phyloP scores from a whole-genome alignment of 2,329 filamentous ascomycete genomes.

The Scolecobasidium constrictum region DNA sequence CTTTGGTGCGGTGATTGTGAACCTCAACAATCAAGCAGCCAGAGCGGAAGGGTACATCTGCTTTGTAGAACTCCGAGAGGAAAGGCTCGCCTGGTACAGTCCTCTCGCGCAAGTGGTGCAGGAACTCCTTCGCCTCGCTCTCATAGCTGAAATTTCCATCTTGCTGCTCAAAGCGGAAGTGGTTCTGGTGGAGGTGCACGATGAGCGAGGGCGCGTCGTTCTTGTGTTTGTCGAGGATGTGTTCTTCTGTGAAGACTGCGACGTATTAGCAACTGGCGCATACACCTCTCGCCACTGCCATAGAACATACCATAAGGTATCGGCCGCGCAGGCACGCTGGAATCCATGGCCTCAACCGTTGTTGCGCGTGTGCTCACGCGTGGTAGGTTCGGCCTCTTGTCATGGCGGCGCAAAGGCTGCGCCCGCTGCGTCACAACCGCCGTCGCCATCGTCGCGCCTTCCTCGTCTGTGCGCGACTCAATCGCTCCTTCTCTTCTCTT shows the following conservation, averaged over 20 bases:
- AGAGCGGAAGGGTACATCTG: constrained; percentile 77
- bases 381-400: constrained; percentile 25
- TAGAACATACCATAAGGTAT: background rate
- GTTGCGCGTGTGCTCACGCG: constrained; percentile 17
- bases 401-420: constrained; percentile 31
- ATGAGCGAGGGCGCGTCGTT: constrained; percentile 69
- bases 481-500: too few species aligned
- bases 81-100: constrained; percentile 82
- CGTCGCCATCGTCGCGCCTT: constrained; percentile 16
- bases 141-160: constrained; percentile 87
- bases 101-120: constrained; percentile 65
- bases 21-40: constrained; percentile 88
- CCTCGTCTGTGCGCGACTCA: background rate
- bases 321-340: constrained; percentile 7
- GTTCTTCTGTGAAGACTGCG: constrained; percentile 57
- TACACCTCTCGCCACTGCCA: constrained; percentile 27
- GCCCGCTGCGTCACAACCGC: constrained; percentile 25
- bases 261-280: background rate
- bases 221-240: constrained; percentile 74
- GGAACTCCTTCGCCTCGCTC: constrained; percentile 74
- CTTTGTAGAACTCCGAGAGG: constrained; percentile 62
- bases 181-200: constrained; percentile 71
- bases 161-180: constrained; percentile 90
- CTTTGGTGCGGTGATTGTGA: constrained; percentile 67
- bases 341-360: constrained; percentile 15